Conservation (phyloP, 495 filamentous ascomycete species). For the Bacidia gigantensis region DNA sequence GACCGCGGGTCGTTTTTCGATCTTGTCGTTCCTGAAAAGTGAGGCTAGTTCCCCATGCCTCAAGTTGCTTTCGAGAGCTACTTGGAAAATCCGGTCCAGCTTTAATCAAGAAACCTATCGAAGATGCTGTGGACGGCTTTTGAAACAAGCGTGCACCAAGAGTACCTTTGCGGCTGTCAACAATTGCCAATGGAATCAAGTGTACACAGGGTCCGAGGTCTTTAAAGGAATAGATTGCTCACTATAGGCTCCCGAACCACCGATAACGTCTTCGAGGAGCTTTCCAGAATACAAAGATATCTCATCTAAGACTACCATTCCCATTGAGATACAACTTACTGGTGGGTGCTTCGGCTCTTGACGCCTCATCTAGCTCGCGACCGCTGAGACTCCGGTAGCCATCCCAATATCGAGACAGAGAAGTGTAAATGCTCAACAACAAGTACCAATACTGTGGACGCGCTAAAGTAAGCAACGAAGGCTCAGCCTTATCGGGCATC, state of each 20-base stretch:
- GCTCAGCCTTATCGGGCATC: no score
- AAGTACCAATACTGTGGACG: no score
- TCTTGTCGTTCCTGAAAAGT: not conserved
- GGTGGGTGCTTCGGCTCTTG: no score
- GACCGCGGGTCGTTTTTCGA: not conserved
- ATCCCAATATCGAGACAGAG: no score
- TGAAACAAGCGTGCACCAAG: slow-evolving; percentile 25
- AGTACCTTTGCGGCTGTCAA: slow-evolving; percentile 17
- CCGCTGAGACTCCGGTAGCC: no score
- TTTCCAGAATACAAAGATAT: slow-evolving; percentile 18
- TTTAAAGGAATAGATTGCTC: slow-evolving; percentile 5
- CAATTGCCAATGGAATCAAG: not conserved
- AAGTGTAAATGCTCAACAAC: no score
- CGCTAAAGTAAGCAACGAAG: no score
- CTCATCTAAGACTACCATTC: slow-evolving; percentile 27
- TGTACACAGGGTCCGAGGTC: not conserved
- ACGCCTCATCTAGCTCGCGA: no score
- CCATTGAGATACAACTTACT: slow-evolving; percentile 13
- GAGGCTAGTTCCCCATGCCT: slow-evolving; percentile 14
- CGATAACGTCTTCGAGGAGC: slow-evolving; percentile 22
- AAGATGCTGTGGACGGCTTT: slow-evolving; percentile 3
- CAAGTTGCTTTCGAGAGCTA: slow-evolving; percentile 9
- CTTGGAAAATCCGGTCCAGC: slow-evolving; percentile 20
- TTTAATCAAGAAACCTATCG: slow-evolving; percentile 16
- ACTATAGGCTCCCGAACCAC: slow-evolving; percentile 28